phyloP scores from a whole-genome alignment of 2,329 filamentous ascomycete species.

The Tolypocladium amazonense region DNA sequence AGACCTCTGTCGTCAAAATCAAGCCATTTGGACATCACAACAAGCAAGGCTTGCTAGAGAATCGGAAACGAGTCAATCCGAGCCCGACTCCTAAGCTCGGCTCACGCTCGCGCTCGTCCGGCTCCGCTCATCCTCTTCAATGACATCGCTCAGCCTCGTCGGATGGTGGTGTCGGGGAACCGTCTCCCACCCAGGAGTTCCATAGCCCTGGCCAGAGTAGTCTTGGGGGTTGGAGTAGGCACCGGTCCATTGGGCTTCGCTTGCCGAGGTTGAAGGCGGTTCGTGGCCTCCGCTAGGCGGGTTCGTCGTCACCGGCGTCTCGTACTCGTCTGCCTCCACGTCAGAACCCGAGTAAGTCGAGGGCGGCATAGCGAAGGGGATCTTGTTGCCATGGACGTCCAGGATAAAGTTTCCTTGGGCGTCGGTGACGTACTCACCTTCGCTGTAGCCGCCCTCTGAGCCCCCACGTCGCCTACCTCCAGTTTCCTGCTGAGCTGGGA shows the following conservation, averaged over 20 bases:
- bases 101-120: constrained; percentile 61
- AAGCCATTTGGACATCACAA: no score
- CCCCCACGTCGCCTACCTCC: constrained; percentile 13
- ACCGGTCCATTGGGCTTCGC: constrained; percentile 28
- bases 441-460: constrained; percentile 54
- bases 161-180: constrained; percentile 76
- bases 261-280: constrained; percentile 16
- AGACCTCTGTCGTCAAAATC: neutral
- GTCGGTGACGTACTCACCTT: constrained; percentile 63
- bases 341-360: constrained; percentile 39
- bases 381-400: constrained; percentile 50
- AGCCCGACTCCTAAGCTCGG: constrained; percentile 24
- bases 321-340: constrained; percentile 45
- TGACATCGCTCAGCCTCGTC: constrained; percentile 77
- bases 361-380: constrained; percentile 37
- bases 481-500: constrained; percentile 8
- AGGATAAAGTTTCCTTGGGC: constrained; percentile 48
- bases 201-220: constrained; percentile 58
- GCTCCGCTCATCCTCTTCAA: constrained; percentile 74
- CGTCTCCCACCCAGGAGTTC: constrained; percentile 62
- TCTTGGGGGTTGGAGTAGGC: constrained; percentile 38
- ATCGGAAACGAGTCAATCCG: neutral
- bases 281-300: constrained; percentile 24
- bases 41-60: no score
- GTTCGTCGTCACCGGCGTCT: constrained; percentile 36